Percentiles rank a stretch among this genome's conserved stretches.
phyloP scores from a whole-genome alignment of 768 basidiomycete species.

The Clathrus columnatus region DNA sequence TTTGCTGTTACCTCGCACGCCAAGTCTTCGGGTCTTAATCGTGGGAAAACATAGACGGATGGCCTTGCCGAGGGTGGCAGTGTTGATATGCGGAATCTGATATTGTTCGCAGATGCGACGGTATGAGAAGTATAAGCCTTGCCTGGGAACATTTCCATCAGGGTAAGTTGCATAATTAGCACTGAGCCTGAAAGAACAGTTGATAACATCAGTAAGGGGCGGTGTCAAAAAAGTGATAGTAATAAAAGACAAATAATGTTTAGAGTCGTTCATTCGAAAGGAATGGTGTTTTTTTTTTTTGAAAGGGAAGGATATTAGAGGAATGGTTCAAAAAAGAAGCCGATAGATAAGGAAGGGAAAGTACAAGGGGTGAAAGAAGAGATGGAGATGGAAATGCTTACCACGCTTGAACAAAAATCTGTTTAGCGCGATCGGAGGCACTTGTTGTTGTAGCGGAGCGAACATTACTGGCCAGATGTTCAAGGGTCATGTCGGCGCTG shows the following conservation, averaged over 20 bases:
- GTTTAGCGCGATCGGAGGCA: constrained; percentile 84
- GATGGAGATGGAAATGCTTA: constrained; percentile 29
- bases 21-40: constrained; percentile 89
- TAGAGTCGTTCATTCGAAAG: too few species aligned
- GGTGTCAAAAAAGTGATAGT: constrained; percentile 15
- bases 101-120: constrained; percentile 86
- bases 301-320: too few species aligned
- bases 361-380: constrained; percentile 7
- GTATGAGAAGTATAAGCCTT: constrained; percentile 92
- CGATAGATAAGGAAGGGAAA: constrained; percentile 6
- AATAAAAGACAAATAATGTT: constrained; percentile 12
- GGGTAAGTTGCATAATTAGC: constrained; percentile 88
- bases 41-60: constrained; percentile 89
- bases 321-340: too few species aligned
- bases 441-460: constrained; percentile 85
- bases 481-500: constrained; percentile 67
- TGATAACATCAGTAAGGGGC: constrained; percentile 12
- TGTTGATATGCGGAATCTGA: constrained; percentile 90
- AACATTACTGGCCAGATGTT: constrained; percentile 81
- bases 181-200: constrained; percentile 48
- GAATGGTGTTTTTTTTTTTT: too few species aligned
- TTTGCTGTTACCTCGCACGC: constrained; percentile 91
- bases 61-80: constrained; percentile 90
- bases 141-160: constrained; percentile 88
- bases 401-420: constrained; percentile 92